Base-by-base conservation (phyloP, 129 eudicot species). In the Sambucus nigra region DNA sequence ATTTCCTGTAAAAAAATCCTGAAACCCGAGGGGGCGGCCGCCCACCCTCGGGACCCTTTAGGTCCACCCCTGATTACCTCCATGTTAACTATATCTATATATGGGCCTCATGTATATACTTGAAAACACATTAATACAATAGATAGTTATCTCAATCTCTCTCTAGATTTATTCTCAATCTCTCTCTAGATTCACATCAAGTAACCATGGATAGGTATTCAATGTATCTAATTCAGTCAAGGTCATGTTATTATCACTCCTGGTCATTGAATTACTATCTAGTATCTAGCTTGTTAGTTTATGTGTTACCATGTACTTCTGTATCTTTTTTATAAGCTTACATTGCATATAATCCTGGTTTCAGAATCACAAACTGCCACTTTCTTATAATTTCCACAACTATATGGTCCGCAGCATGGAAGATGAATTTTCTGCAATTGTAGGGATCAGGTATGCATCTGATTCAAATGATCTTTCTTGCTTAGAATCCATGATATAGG, bases 351-450 rank as follows among this genome's bases (percentile, higher is more conserved):
- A 13, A 61, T 47, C 55, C 25, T 56, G 59, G 22, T 69, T 68
- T 59, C 96, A 92, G 99, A 83, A 72, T 39, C 99, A 92, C 83
- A 80, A 77, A 18, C 65, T 92, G 59, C 99, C 94, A 35, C 78
- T 63, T 39, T 76, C 99, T 39, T 92, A 92, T 64, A 92, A 92
- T 41, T 92, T 92, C 58, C 99, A 92, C 60, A 92, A 79, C 24
- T 92, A 92, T 52, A 86, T 92, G 92, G 99, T 86, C 46, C 75
- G 96, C 35, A 82, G 96, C 79, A 92, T 92, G 99, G 99, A 92
- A 82, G 99, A 92, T 57, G 99, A 92, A 59, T 86, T 92, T 66
- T 81, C 77, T 65, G 78, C 77, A 67, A 86, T 92, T 47, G 99
- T 92, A 18, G 99, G 96, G 38, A 92, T 92, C 47, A 86, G 94